These are phyloP conservation scores for Trichoderma reesei DNA, from an alignment of 495 filamentous ascomycete genomes.

Conservation along the genomic window DNA sequence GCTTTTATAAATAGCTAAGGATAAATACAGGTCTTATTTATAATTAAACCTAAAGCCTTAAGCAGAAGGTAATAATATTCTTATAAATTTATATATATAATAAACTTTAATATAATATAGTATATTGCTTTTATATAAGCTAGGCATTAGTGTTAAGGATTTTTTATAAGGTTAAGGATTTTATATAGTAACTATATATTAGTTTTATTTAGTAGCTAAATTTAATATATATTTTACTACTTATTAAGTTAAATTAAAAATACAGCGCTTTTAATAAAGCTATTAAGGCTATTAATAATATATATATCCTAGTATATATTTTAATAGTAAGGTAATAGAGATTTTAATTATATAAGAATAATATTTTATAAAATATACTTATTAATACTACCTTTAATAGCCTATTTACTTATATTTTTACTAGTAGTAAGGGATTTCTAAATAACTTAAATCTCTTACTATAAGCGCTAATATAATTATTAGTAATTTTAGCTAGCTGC, in stretches of 20 bases:
- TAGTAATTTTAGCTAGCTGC: neutral
- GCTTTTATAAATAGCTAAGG: neutral
- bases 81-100: constrained; percentile 12
- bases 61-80: constrained; percentile 1
- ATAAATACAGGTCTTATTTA: neutral
- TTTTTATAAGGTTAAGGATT: neutral
- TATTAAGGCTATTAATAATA: neutral
- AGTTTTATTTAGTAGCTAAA: neutral
- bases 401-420: constrained; percentile 6
- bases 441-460: neutral
- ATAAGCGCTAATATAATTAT: neutral
- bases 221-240: neutral
- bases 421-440: neutral
- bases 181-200: neutral
- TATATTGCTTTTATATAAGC: neutral
- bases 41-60: neutral
- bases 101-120: constrained; percentile 4
- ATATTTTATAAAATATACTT: constrained; percentile 10
- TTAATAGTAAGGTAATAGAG: neutral
- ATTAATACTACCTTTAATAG: constrained; percentile 9
- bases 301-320: neutral
- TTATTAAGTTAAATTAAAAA: neutral
- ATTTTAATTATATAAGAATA: neutral
- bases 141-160: constrained; percentile 8
- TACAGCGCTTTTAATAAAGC: neutral